Conservation (phyloP, 176 grass and related monocot genomes). For the Triticum dicoccoides region DNA sequence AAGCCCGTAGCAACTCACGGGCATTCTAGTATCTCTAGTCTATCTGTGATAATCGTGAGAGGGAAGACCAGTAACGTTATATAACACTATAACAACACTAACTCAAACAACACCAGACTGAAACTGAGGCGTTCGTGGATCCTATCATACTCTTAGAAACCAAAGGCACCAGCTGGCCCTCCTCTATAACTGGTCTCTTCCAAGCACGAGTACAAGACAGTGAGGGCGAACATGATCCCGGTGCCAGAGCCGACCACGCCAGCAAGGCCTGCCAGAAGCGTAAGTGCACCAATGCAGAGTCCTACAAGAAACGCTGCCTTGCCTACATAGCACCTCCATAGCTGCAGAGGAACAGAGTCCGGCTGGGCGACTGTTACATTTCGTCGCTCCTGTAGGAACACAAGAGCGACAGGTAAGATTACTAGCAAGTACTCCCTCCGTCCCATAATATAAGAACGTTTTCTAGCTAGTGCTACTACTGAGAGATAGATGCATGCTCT, state of each 20-base stretch:
- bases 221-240: background rate
- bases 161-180: background rate
- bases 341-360: background rate
- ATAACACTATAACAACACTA: too few relatives aligned
- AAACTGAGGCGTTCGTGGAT: too few relatives aligned
- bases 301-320: background rate
- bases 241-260: background rate
- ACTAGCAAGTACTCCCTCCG: too few relatives aligned
- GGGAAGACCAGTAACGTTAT: too few relatives aligned
- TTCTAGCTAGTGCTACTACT: too few relatives aligned
- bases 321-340: background rate
- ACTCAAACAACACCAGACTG: too few relatives aligned
- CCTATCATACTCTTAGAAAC: background rate
- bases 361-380: background rate
- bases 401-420: background rate
- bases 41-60: too few relatives aligned
- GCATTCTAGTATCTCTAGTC: too few relatives aligned
- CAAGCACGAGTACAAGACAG: background rate
- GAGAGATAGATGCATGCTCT: too few relatives aligned
- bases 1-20: too few relatives aligned
- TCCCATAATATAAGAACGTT: too few relatives aligned
- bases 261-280: background rate
- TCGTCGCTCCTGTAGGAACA: background rate
- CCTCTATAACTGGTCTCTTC: background rate
- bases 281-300: background rate